Conservation (phyloP, 371 early-diverging fungal genomes). For the Mucor plumbeus region DNA sequence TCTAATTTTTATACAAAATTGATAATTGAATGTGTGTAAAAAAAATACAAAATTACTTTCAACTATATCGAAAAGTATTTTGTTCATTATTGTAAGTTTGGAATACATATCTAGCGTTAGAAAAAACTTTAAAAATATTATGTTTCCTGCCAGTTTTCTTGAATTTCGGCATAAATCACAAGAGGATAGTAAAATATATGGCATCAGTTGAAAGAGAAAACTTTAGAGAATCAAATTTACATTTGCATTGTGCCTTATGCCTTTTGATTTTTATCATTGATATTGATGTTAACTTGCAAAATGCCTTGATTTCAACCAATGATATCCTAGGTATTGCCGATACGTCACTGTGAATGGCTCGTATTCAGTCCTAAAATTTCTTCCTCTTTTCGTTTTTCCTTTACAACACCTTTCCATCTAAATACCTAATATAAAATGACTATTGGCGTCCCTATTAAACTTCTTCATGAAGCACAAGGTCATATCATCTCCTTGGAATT, state of each 20-base stretch:
- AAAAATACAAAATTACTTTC: too few relatives aligned
- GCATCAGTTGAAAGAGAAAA: not conserved
- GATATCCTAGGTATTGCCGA: not conserved
- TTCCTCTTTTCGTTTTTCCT: not conserved
- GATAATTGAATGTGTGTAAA: too few relatives aligned
- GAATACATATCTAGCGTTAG: too few relatives aligned
- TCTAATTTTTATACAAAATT: not conserved
- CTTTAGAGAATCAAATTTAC: too few relatives aligned
- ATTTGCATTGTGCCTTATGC: too few relatives aligned
- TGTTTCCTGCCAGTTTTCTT: not conserved
- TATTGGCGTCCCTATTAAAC: conserved; percentile 94
- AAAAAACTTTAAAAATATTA: not conserved
- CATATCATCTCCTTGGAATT: conserved; percentile 95
- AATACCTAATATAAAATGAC: conserved; percentile 56
- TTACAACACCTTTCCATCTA: not conserved
- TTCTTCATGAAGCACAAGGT: conserved; percentile 97
- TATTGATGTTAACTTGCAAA: not conserved
- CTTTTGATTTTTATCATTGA: not conserved
- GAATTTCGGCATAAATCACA: not conserved
- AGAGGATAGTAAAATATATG: not conserved
- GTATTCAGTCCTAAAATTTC: conserved; percentile 9
- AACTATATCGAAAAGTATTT: too few relatives aligned
- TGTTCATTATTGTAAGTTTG: too few relatives aligned
- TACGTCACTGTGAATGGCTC: conserved; percentile 13
- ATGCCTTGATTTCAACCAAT: not conserved